Percentiles rank a stretch among this genome's conserved stretches.
These are phyloP conservation scores for Penicillium psychrosexuale DNA, from an alignment of 2,329 filamentous ascomycete genomes.

Conservation along the genomic window DNA sequence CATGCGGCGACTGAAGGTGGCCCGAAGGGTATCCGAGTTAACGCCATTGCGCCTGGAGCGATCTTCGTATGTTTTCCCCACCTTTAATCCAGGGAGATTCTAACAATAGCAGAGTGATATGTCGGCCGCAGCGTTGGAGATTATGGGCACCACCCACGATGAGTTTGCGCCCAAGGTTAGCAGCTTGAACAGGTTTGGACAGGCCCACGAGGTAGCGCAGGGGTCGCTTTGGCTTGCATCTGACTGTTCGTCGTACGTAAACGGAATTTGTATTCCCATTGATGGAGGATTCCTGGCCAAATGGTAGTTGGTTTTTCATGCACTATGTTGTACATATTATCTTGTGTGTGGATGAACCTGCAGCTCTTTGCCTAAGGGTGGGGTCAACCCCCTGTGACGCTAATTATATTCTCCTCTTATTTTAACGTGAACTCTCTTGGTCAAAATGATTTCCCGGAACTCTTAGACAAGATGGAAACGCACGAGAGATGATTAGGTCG, in stretches of 20 bases:
- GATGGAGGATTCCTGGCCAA: slow-evolving; percentile 25
- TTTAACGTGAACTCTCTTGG: neutral
- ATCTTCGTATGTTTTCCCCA: neutral
- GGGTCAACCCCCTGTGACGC: neutral
- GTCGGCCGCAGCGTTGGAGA: neutral
- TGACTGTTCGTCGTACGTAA: slow-evolving; percentile 32
- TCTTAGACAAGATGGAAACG: neutral
- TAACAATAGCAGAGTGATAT: neutral
- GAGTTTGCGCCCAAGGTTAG: slow-evolving; percentile 17
- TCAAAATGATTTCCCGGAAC: neutral
- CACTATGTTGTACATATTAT: too few species aligned
- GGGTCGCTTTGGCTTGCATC: slow-evolving; percentile 35
- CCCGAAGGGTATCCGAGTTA: slow-evolving; percentile 35
- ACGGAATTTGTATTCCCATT: slow-evolving; percentile 29
- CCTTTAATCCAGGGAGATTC: neutral
- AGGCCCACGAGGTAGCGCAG: slow-evolving; percentile 33
- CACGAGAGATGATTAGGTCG: neutral
- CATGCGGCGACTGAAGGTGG: slow-evolving; percentile 36
- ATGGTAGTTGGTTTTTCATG: neutral
- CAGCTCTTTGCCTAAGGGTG: neutral
- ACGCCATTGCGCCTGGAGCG: slow-evolving; percentile 29
- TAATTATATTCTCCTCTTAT: too few species aligned
- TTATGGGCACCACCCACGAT: slow-evolving; percentile 9
- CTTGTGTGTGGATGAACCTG: too few species aligned
- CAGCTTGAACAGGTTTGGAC: slow-evolving; percentile 16